Evolutionary conservation across 192 early-diverging fungal species (phyloP).

Genomic region (Coemansia sp.): DNA sequence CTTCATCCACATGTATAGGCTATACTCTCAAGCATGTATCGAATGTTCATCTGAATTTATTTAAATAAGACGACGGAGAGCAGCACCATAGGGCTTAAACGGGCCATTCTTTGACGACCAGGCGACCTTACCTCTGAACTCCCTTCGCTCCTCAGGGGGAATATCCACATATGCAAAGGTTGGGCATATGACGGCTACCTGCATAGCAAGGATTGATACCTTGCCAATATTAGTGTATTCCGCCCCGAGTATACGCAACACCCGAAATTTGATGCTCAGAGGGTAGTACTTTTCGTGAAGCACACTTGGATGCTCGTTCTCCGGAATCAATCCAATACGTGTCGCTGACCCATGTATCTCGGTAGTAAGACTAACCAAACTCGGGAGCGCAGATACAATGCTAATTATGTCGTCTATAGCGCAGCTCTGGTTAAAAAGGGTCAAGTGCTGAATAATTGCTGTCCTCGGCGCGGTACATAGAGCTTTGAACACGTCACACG

Average conservation of each 20-base stretch:
- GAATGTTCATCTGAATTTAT: background rate
- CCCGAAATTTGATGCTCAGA: background rate
- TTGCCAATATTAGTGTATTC: background rate
- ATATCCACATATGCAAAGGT: background rate
- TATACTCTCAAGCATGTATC: background rate
- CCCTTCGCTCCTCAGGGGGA: background rate
- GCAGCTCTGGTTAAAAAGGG: background rate
- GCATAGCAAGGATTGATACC: background rate
- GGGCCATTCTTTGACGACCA: background rate
- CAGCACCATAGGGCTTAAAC: background rate
- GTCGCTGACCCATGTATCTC: background rate
- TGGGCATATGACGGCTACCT: background rate
- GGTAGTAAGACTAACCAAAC: background rate
- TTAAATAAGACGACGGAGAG: background rate
- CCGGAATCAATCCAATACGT: background rate
- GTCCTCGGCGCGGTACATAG: background rate
- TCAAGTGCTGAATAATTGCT: background rate
- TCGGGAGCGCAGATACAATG: background rate
- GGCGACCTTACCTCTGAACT: background rate
- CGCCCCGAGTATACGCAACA: background rate
- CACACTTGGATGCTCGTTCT: background rate
- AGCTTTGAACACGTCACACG: background rate
- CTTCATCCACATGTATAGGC: background rate
- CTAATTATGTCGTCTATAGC: background rate
- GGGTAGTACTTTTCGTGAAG: background rate